phyloP scores from a whole-genome alignment of 2,329 filamentous ascomycete genomes.

The Alternaria dauci region DNA sequence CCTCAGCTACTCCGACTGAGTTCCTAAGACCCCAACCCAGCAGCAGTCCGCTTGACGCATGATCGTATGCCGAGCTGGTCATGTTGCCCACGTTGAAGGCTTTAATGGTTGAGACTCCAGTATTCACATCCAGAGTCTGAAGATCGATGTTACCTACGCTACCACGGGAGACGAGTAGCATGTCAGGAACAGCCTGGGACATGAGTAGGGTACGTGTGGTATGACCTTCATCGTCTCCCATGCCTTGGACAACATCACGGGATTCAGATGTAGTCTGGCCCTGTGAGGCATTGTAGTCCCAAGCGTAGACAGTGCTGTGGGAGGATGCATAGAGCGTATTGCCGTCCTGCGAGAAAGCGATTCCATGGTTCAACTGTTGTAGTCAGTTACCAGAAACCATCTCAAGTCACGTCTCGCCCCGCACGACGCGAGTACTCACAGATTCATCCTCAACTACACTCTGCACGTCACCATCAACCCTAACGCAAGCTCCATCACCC shows the following conservation, averaged over 20 bases:
- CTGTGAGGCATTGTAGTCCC: conserved; percentile 68
- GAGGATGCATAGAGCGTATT: conserved; percentile 65
- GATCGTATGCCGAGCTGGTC: conserved; percentile 54
- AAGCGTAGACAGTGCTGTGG: conserved; percentile 66
- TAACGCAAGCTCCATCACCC: conserved; percentile 41
- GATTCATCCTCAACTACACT: conserved; percentile 38
- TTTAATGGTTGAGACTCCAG: conserved; percentile 73
- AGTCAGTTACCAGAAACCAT: conserved; percentile 10
- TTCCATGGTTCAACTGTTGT: conserved; percentile 60
- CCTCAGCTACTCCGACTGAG: conserved; percentile 74
- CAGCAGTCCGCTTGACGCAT: conserved; percentile 60
- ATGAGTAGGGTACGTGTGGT: conserved; percentile 72
- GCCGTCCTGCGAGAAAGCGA: conserved; percentile 59
- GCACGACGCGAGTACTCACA: conserved; percentile 33
- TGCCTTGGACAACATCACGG: conserved; percentile 66
- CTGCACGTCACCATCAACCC: conserved; percentile 30
- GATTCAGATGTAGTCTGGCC: conserved; percentile 58
- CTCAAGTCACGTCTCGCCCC: not conserved
- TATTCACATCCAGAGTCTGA: conserved; percentile 58
- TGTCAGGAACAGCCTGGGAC: conserved; percentile 62
- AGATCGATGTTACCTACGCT: conserved; percentile 70
- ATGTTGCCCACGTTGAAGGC: conserved; percentile 63
- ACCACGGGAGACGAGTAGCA: conserved; percentile 72
- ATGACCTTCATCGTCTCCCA: conserved; percentile 67
- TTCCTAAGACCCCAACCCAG: conserved; percentile 76